phyloP scores from a whole-genome alignment of 345 rosid species.

The Adansonia digitata region DNA sequence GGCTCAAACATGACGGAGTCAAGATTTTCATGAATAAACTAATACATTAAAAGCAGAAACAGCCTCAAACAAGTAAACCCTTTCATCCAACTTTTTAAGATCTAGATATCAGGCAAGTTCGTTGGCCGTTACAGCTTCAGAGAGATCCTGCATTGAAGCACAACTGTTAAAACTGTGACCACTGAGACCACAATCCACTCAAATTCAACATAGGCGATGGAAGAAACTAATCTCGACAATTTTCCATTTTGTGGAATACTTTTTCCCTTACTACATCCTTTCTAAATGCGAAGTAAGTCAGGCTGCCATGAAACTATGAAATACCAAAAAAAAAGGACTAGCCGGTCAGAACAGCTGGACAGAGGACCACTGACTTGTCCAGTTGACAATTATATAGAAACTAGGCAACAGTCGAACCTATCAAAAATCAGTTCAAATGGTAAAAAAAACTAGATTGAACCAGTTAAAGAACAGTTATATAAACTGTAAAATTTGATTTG shows the following conservation, averaged over 20 bases:
- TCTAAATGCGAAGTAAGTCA: background rate
- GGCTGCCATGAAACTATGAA: background rate
- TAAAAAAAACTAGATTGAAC: too few species aligned
- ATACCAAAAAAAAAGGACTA: background rate
- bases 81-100: conserved; percentile 87
- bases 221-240: background rate
- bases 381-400: too few species aligned
- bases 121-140: conserved; percentile 79
- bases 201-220: background rate
- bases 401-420: too few species aligned
- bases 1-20: background rate
- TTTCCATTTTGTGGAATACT: background rate
- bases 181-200: background rate
- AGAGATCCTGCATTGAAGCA: conserved; percentile 62
- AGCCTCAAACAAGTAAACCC: conserved; percentile 92
- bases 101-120: conserved; percentile 78
- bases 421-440: too few species aligned
- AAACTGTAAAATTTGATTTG: too few species aligned
- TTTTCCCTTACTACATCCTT: background rate
- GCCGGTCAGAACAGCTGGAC: too few species aligned
- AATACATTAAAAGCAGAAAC: conserved; percentile 91
- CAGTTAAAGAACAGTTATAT: too few species aligned
- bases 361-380: too few species aligned
- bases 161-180: background rate
- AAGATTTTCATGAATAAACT: conserved; percentile 11